A percentile compares a stretch with the other conserved stretches of the same genome.
phyloP scores from a whole-genome alignment of 1,284 basidiomycete species.

The Thecaphora frezii region DNA sequence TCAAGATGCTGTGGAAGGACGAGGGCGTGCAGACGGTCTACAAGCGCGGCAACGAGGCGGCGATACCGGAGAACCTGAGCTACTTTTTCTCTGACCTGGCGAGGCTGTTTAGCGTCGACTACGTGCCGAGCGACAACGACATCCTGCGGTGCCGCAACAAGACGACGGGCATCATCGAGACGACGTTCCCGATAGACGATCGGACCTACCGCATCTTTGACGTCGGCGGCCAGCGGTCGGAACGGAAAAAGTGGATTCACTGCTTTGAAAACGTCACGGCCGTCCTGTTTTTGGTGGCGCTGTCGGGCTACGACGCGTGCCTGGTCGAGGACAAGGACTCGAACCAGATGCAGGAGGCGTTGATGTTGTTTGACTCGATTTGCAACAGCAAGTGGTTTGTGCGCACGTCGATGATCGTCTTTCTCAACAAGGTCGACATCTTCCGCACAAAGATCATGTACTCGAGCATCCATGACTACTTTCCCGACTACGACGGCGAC shows the following conservation, averaged over 20 bases:
- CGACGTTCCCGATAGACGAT: constrained; percentile 68
- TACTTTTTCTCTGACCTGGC: constrained; percentile 75
- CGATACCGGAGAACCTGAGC: constrained; percentile 74
- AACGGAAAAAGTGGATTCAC: constrained; percentile 71
- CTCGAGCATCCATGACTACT: constrained; percentile 81
- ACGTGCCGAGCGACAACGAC: constrained; percentile 72
- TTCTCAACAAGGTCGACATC: constrained; percentile 67
- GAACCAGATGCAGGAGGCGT: constrained; percentile 93
- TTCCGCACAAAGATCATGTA: constrained; percentile 78
- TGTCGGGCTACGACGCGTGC: constrained; percentile 88
- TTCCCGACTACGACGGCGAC: constrained; percentile 56
- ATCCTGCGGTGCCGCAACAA: constrained; percentile 82
- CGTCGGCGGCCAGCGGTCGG: constrained; percentile 85
- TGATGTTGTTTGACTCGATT: constrained; percentile 94
- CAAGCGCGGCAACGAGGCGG: constrained; percentile 77
- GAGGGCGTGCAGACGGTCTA: constrained; percentile 73
- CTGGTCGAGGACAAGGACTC: constrained; percentile 89
- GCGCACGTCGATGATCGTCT: constrained; percentile 86
- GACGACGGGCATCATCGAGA: constrained; percentile 93
- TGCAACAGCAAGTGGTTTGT: constrained; percentile 94
- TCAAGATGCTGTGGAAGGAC: constrained; percentile 78
- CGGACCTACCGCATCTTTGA: constrained; percentile 71
- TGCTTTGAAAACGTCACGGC: constrained; percentile 67
- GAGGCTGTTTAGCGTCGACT: constrained; percentile 73
- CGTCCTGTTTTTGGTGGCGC: constrained; percentile 80